phyloP scores from a whole-genome alignment of 225 moss, liverwort and hornwort species.

The Neckera pumila region DNA sequence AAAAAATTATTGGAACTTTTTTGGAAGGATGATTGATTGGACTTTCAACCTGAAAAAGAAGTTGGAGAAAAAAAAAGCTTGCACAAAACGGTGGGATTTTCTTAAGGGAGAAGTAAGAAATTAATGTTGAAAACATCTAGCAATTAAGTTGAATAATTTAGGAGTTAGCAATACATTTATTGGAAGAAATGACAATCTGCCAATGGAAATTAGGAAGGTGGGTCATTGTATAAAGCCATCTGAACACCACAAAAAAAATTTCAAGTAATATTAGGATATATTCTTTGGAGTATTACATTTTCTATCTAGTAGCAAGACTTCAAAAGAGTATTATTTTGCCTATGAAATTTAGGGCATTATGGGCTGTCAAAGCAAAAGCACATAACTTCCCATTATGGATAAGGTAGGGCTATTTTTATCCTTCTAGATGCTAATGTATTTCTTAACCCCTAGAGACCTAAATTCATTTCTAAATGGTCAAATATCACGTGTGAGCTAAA shows the following conservation, averaged over 20 bases:
- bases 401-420: background rate
- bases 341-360: background rate
- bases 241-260: rapidly evolving
- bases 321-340: background rate
- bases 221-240: background rate
- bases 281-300: background rate
- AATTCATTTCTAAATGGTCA: background rate
- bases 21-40: background rate
- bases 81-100: background rate
- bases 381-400: background rate
- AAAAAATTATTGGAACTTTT: rapidly evolving
- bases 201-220: background rate
- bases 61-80: background rate
- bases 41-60: background rate
- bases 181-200: background rate
- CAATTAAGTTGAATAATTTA: background rate
- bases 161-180: no score
- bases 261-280: no score
- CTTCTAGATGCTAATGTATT: no score
- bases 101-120: background rate
- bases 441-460: background rate
- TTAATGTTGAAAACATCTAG: background rate
- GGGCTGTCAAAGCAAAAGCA: background rate
- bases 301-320: background rate
- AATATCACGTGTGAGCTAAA: background rate